Evolutionary conservation across 2,329 filamentous ascomycete species (phyloP).

Genomic region (Pseudogymnoascus destructans): DNA sequence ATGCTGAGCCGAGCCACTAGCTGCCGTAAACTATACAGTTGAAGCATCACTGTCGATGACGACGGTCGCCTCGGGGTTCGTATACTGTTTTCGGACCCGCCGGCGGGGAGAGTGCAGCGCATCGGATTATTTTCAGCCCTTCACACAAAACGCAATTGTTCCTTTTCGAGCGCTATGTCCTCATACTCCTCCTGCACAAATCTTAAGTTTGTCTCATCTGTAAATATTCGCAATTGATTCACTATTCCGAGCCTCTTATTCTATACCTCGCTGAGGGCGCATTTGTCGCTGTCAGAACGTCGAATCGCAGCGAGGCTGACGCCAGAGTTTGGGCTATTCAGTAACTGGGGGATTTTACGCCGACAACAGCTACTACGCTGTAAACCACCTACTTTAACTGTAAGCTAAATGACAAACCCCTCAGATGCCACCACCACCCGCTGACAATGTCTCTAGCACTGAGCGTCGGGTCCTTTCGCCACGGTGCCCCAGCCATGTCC

Average conservation of each 20-base stretch:
- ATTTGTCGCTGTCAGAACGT: neutral
- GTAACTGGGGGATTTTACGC: neutral
- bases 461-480: neutral
- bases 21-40: neutral
- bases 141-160: neutral
- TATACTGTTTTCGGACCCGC: slow-evolving; percentile 5
- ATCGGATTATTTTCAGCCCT: slow-evolving; percentile 5
- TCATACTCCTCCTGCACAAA: neutral
- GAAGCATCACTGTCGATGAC: slow-evolving; percentile 3
- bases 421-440: neutral
- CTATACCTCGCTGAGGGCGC: neutral
- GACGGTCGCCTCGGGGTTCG: neutral
- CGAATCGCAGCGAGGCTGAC: neutral
- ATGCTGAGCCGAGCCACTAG: slow-evolving; percentile 1
- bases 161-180: neutral
- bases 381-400: neutral
- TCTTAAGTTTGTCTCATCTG: neutral
- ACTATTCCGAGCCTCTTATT: neutral
- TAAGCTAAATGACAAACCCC: neutral
- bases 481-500: slow-evolving; percentile 37
- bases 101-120: neutral
- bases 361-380: neutral
- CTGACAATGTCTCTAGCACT: slow-evolving; percentile 5
- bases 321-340: neutral
- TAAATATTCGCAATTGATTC: slow-evolving; percentile 1